These are phyloP conservation scores for Populus euphratica DNA, from an alignment of 345 rosid species.

Conservation along the genomic window DNA sequence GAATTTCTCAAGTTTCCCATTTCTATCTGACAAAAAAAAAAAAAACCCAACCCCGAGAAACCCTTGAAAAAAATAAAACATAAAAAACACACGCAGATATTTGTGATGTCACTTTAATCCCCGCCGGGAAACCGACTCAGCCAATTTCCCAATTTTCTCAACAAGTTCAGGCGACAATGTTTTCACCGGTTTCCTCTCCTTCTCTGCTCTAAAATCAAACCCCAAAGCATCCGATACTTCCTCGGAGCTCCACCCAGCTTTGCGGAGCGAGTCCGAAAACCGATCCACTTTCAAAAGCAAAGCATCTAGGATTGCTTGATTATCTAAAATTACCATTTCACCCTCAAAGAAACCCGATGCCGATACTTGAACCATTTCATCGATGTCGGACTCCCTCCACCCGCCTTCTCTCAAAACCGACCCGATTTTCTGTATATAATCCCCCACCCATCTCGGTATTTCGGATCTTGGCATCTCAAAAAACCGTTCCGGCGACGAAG, in stretches of 20 bases:
- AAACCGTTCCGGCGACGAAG: constrained; percentile 71
- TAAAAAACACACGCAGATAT: background rate
- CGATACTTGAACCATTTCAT: constrained; percentile 71
- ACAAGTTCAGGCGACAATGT: constrained; percentile 69
- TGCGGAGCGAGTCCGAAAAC: constrained; percentile 76
- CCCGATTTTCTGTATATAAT: constrained; percentile 68
- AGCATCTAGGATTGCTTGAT: constrained; percentile 75
- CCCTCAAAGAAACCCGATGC: constrained; percentile 81
- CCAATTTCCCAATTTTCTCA: constrained; percentile 72
- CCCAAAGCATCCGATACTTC: constrained; percentile 87
- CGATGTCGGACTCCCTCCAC: constrained; percentile 78
- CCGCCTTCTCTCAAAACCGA: constrained; percentile 80
- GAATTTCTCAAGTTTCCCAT: constrained; percentile 10
- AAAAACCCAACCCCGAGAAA: constrained; percentile 6
- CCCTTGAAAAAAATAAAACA: background rate
- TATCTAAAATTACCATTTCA: constrained; percentile 73
- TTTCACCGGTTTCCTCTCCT: constrained; percentile 68
- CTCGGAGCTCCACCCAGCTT: constrained; percentile 98
- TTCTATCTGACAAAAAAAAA: constrained; percentile 9
- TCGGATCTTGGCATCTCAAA: constrained; percentile 62
- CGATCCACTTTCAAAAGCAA: constrained; percentile 84
- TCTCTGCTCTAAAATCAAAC: constrained; percentile 76
- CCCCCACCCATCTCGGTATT: constrained; percentile 81
- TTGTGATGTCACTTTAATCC: constrained; percentile 19
- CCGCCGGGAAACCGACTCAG: constrained; percentile 74